Conservation (phyloP, 2,329 filamentous ascomycete species). For the Penicillium sp. region DNA sequence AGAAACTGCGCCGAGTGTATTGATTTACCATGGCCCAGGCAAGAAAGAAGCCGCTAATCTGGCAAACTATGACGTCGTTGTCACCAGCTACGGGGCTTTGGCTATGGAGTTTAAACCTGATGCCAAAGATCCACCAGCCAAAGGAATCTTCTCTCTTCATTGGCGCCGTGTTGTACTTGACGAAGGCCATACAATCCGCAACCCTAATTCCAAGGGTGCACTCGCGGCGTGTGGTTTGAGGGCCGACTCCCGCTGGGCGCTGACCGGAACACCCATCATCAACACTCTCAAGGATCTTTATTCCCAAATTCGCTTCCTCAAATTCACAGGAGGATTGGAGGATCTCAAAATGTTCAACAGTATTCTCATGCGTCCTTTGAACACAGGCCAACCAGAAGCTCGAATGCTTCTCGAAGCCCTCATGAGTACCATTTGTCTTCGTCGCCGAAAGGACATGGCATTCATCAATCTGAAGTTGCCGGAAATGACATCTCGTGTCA, state of each 20-base stretch:
- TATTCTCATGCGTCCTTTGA: constrained; percentile 69
- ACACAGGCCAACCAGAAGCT: constrained; percentile 57
- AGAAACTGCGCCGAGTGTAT: constrained; percentile 64
- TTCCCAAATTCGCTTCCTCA: constrained; percentile 75
- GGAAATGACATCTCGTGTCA: constrained; percentile 73
- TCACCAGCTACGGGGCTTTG: constrained; percentile 82
- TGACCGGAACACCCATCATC: constrained; percentile 81
- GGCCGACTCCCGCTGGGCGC: constrained; percentile 74
- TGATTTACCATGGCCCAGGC: constrained; percentile 72
- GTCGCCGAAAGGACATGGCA: constrained; percentile 83
- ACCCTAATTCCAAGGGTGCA: constrained; percentile 71
- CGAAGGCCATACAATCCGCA: constrained; percentile 81
- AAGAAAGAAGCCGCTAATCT: constrained; percentile 64
- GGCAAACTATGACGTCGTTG: constrained; percentile 69
- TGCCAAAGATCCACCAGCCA: constrained; percentile 47
- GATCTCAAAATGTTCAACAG: constrained; percentile 72
- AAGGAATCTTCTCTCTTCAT: constrained; percentile 62
- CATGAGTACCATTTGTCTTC: constrained; percentile 78
- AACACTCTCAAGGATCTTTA: constrained; percentile 82
- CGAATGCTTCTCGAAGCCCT: constrained; percentile 70
- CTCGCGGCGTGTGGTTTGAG: constrained; percentile 67
- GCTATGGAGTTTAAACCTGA: constrained; percentile 63
- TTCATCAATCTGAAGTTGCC: constrained; percentile 83
- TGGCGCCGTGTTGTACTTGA: constrained; percentile 83
- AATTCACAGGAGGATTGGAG: constrained; percentile 74